Conservation (phyloP, 768 basidiomycete genomes). For the Cubamyces sp. region DNA sequence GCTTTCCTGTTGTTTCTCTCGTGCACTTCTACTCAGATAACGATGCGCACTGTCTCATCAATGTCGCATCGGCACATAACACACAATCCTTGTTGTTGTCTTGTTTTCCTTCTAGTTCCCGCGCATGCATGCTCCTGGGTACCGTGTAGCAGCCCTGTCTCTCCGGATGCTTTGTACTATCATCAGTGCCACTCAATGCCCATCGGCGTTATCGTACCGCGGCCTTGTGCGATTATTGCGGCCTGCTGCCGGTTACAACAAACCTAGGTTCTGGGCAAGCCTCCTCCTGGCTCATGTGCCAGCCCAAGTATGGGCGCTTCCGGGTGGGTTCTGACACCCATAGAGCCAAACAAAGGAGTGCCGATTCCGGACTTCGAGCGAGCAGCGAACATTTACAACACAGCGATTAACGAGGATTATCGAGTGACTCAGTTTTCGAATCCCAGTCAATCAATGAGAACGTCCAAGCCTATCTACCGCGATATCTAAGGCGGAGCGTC, state of each 20-base stretch:
- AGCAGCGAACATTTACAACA: too few species aligned
- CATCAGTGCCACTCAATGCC: slow-evolving; percentile 9
- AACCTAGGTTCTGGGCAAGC: background rate
- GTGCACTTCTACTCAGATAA: slow-evolving; percentile 1
- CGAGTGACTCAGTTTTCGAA: too few species aligned
- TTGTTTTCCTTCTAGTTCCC: slow-evolving; percentile 9
- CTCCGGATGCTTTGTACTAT: slow-evolving; percentile 13
- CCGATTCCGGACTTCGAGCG: too few species aligned
- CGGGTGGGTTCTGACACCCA: background rate
- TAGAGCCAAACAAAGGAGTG: slow-evolving; percentile 2
- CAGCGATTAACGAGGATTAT: too few species aligned
- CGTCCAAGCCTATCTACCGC: too few species aligned
- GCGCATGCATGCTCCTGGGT: slow-evolving; percentile 11
- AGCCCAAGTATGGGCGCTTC: background rate
- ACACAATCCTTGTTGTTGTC: slow-evolving; percentile 23
- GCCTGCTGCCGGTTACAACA: too few species aligned
- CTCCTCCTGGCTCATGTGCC: too few species aligned
- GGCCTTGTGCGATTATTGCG: background rate
- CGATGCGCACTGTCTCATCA: slow-evolving; percentile 3
- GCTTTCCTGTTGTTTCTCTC: background rate
- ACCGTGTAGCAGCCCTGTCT: slow-evolving; percentile 8
- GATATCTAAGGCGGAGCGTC: too few species aligned
- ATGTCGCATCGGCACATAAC: slow-evolving; percentile 13
- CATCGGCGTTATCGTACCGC: background rate
- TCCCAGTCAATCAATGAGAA: too few species aligned